These are phyloP conservation scores for Xylaria palmicola DNA, from an alignment of 495 filamentous ascomycete species.

Conservation along the genomic window DNA sequence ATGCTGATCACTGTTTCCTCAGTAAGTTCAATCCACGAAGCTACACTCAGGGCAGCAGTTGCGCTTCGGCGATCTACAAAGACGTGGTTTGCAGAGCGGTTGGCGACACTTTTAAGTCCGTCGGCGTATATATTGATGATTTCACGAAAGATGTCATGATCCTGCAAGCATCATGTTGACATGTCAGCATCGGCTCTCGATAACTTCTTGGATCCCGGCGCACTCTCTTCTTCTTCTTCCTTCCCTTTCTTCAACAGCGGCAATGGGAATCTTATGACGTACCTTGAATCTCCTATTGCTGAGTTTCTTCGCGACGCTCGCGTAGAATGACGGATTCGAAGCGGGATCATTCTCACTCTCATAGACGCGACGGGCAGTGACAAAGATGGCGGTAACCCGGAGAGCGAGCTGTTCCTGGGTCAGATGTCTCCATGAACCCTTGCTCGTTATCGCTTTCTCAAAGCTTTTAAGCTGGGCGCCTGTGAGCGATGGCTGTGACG, in stretches of 20 bases:
- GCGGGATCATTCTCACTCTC: background rate
- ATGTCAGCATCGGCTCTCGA: background rate
- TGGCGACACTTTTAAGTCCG: background rate
- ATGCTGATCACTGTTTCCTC: background rate
- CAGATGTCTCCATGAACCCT: background rate
- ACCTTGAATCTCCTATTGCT: background rate
- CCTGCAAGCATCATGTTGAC: background rate
- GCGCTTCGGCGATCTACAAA: background rate
- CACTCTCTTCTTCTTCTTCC: background rate
- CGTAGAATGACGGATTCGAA: background rate
- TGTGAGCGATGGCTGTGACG: background rate
- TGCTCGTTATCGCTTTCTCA: background rate
- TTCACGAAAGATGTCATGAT: background rate
- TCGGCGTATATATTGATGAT: background rate
- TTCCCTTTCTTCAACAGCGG: no score
- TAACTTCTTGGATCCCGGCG: background rate
- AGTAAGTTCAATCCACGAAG: background rate
- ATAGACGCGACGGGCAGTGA: background rate
- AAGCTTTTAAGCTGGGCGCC: background rate
- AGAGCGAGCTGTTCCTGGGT: background rate
- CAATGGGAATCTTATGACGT: background rate
- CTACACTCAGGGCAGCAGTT: background rate
- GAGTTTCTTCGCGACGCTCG: background rate
- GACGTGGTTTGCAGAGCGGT: background rate
- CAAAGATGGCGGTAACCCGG: background rate